Evolutionary conservation across 2,329 filamentous ascomycete genomes (phyloP).

Genomic region (Penicillium occitanis): DNA sequence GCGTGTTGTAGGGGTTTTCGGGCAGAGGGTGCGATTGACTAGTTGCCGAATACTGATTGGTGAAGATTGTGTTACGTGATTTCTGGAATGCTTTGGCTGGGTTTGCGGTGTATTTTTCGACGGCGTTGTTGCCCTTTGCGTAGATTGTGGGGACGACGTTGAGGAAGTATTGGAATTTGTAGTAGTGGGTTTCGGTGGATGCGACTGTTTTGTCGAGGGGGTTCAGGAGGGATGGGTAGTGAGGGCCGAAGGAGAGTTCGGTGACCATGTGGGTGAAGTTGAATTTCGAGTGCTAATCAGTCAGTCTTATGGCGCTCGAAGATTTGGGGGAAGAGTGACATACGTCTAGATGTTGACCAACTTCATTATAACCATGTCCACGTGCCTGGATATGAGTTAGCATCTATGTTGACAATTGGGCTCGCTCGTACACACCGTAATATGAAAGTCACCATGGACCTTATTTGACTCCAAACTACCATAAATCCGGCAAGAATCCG

Average conservation of each 20-base stretch:
- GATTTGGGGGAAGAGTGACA: conserved; percentile 55
- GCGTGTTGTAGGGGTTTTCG: conserved; percentile 64
- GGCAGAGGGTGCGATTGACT: conserved; percentile 68
- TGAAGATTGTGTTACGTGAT: conserved; percentile 66
- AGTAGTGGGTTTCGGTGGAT: conserved; percentile 72
- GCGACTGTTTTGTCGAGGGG: conserved; percentile 91
- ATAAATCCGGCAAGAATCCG: conserved; percentile 83
- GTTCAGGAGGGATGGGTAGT: conserved; percentile 90
- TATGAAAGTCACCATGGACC: conserved; percentile 97
- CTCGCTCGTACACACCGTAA: conserved; percentile 57
- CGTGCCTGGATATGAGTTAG: conserved; percentile 47
- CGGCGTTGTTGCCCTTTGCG: conserved; percentile 55
- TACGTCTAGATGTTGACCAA: conserved; percentile 79
- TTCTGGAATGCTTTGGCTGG: conserved; percentile 37
- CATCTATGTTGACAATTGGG: neutral
- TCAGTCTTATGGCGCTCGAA: conserved; percentile 7
- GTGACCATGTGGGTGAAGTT: conserved; percentile 98
- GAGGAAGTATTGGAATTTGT: conserved; percentile 98
- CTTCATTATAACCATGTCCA: conserved; percentile 89
- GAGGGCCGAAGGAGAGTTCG: conserved; percentile 95
- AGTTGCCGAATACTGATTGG: conserved; percentile 97
- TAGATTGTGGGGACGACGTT: conserved; percentile 94
- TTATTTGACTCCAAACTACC: conserved; percentile 91
- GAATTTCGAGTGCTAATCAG: conserved; percentile 60
- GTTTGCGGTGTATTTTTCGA: conserved; percentile 45